These are phyloP conservation scores for Vigna reflexopilosa DNA, from an alignment of 306 rosid genomes.

Conservation along the genomic window DNA sequence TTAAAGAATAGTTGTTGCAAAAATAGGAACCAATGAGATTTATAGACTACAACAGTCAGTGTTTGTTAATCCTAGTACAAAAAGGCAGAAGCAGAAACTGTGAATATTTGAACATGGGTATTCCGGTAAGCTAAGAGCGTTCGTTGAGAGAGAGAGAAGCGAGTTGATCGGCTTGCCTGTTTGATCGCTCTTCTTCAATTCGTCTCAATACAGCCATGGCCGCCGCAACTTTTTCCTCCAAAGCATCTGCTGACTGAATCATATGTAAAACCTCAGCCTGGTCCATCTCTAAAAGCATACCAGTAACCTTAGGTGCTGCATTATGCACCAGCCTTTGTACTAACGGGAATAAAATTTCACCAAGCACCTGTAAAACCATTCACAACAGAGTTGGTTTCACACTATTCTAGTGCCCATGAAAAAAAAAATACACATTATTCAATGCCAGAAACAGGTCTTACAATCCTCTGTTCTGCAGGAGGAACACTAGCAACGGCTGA, in stretches of 20 bases:
- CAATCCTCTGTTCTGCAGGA: conserved; percentile 59
- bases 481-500: conserved; percentile 60
- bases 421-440: background rate
- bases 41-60: background rate
- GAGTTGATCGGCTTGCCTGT: conserved; percentile 51
- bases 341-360: conserved; percentile 62
- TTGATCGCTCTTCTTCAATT: conserved; percentile 46
- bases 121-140: conserved; percentile 35
- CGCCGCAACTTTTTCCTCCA: conserved; percentile 60
- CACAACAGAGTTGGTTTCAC: background rate
- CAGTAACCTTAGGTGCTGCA: conserved; percentile 62
- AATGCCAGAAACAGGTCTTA: conserved; percentile 32
- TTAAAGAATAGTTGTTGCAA: background rate
- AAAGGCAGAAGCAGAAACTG: conserved; percentile 16
- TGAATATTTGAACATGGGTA: conserved; percentile 4
- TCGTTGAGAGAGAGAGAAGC: conserved; percentile 57
- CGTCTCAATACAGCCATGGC: conserved; percentile 60
- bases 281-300: conserved; percentile 78
- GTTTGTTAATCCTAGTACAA: conserved; percentile 27
- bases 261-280: conserved; percentile 69
- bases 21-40: background rate
- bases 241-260: conserved; percentile 61
- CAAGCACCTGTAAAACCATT: conserved; percentile 59
- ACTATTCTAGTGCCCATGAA: background rate
- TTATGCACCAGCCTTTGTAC: conserved; percentile 62